Evolutionary conservation across 257 asterid genomes (phyloP).

Genomic region (Fraxinus pennsylvanica): DNA sequence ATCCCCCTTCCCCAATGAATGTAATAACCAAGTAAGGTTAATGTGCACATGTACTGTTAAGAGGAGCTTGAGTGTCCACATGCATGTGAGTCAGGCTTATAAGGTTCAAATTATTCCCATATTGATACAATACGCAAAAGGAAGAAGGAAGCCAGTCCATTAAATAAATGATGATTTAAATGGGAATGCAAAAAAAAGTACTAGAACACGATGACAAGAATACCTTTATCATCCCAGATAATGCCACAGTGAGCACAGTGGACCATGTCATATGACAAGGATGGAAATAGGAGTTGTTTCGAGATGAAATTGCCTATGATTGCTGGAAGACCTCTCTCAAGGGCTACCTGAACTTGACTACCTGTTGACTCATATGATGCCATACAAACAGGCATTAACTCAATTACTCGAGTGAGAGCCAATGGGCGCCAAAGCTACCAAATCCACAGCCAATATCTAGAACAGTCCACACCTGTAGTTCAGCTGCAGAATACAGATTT

Average conservation of each 20-base stretch:
- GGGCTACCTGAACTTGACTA: conserved; percentile 96
- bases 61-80: not conserved
- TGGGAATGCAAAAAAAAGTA: not conserved
- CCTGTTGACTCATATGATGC: conserved; percentile 95
- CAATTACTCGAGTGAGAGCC: conserved; percentile 75
- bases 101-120: not conserved
- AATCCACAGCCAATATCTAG: conserved; percentile 97
- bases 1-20: not conserved
- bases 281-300: conserved; percentile 86
- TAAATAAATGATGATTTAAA: conserved; percentile 5
- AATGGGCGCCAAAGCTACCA: conserved; percentile 95
- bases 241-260: conserved; percentile 97
- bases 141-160: conserved; percentile 2
- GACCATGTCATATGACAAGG: conserved; percentile 93
- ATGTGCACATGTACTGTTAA: not conserved
- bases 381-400: conserved; percentile 86
- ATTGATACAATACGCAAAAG: not conserved
- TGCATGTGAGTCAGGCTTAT: not conserved
- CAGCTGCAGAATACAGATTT: conserved; percentile 29
- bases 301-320: conserved; percentile 75
- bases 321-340: conserved; percentile 99
- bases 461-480: conserved; percentile 74
- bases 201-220: not conserved
- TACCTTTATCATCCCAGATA: conserved; percentile 92
- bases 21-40: not conserved